Evolutionary conservation across 2,329 filamentous ascomycete genomes (phyloP).

Genomic region (Colletotrichum eremochloae): DNA sequence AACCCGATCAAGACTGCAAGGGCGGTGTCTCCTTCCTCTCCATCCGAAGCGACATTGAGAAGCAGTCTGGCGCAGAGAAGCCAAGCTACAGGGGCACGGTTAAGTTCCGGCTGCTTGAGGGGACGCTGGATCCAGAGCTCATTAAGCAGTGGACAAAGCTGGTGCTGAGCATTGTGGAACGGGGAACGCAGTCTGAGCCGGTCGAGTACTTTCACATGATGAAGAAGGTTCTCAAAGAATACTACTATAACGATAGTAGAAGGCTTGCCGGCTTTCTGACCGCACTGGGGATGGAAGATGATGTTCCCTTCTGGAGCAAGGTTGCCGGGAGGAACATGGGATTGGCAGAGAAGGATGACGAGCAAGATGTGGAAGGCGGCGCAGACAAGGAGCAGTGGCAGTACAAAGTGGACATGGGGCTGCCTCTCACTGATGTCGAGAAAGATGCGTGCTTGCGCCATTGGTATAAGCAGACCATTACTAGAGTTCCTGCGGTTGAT

Average conservation of each 20-base stretch:
- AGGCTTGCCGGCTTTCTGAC: constrained; percentile 1
- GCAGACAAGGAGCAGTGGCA: background rate
- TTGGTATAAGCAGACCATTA: background rate
- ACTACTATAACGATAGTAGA: background rate
- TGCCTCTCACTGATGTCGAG: background rate
- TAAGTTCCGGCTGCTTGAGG: constrained; percentile 31
- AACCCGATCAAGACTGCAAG: background rate
- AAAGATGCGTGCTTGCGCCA: background rate
- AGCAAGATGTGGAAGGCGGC: background rate
- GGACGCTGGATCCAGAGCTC: constrained; percentile 29
- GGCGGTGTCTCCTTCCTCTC: background rate
- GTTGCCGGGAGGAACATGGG: background rate
- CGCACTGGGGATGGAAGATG: background rate
- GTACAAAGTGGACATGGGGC: too few species aligned
- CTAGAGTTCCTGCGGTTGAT: background rate
- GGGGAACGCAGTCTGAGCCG: background rate
- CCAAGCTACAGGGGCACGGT: constrained; percentile 13
- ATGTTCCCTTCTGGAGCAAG: background rate
- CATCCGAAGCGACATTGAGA: background rate
- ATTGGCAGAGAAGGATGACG: background rate
- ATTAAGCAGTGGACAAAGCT: constrained; percentile 13
- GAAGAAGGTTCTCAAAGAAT: background rate
- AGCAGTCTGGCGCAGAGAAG: too few species aligned
- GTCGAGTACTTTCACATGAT: constrained; percentile 9
- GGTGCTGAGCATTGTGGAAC: background rate